Percentiles rank a stretch among this genome's conserved stretches.
Evolutionary conservation across 164 flowering plant species (phyloP).

Genomic region (Aristolochia contorta): DNA sequence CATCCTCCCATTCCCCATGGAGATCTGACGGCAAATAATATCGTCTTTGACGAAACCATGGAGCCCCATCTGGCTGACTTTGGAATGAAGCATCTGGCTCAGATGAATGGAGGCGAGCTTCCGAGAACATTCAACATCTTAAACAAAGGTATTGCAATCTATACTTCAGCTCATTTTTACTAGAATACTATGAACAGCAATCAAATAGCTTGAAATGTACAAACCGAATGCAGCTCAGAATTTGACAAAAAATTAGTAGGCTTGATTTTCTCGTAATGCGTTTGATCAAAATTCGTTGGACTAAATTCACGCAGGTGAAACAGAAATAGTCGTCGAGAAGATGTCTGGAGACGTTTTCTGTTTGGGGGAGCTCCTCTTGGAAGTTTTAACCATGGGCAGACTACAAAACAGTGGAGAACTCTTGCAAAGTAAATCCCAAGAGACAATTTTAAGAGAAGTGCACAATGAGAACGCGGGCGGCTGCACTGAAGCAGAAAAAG

Average conservation of each 20-base stretch:
- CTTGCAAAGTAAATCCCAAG: slow-evolving; percentile 35
- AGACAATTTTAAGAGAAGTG: slow-evolving; percentile 45
- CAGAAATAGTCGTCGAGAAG: slow-evolving; percentile 26
- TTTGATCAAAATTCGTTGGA: not conserved
- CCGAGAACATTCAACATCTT: slow-evolving; percentile 18
- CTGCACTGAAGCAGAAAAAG: slow-evolving; percentile 18
- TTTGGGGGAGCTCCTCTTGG: slow-evolving; percentile 72
- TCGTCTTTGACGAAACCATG: slow-evolving; percentile 74
- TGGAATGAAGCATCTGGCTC: slow-evolving; percentile 42
- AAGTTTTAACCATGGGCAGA: slow-evolving; percentile 63
- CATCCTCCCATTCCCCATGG: slow-evolving; percentile 88
- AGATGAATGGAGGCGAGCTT: slow-evolving; percentile 24
- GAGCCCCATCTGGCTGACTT: slow-evolving; percentile 76
- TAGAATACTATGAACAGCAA: not conserved
- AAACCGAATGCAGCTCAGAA: not conserved
- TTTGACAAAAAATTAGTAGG: not conserved
- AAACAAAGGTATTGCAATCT: slow-evolving; percentile 34
- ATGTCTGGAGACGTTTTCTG: slow-evolving; percentile 48
- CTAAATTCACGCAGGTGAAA: slow-evolving; percentile 27
- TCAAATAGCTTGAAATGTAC: not conserved
- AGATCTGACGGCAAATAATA: slow-evolving; percentile 57
- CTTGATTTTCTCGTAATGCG: not conserved
- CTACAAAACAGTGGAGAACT: slow-evolving; percentile 23
- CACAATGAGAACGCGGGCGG: slow-evolving; percentile 34
- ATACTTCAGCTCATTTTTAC: slow-evolving; percentile 2